Conservation (phyloP, 768 basidiomycete species). For the Mycena vitilis region DNA sequence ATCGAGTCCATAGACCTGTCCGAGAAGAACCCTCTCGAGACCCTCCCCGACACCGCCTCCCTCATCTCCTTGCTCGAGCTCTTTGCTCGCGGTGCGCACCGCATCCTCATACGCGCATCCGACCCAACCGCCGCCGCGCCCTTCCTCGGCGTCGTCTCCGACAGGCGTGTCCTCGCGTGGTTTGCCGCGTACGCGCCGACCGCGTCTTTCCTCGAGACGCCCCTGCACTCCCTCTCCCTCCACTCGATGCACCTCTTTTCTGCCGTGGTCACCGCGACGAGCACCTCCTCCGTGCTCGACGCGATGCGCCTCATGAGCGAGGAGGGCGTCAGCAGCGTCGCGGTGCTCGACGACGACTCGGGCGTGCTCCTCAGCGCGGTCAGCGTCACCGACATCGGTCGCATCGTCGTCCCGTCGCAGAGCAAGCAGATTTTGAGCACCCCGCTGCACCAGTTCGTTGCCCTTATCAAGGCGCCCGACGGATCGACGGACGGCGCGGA, state of each 20-base stretch:
- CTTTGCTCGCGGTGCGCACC: constrained; percentile 79
- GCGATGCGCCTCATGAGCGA: constrained; percentile 91
- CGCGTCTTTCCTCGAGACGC: constrained; percentile 58
- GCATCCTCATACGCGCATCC: constrained; percentile 70
- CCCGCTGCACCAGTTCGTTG: constrained; percentile 76
- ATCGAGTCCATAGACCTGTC: constrained; percentile 69
- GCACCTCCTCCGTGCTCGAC: constrained; percentile 74
- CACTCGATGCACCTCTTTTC: constrained; percentile 74
- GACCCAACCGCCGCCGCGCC: constrained; percentile 50
- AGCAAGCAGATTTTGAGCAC: constrained; percentile 81
- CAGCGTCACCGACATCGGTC: constrained; percentile 84
- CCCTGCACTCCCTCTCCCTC: constrained; percentile 66
- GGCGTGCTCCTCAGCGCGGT: constrained; percentile 78
- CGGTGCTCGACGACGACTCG: constrained; percentile 75
- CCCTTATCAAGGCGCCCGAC: constrained; percentile 80
- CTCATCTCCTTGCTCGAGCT: constrained; percentile 70
- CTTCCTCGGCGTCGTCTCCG: constrained; percentile 81
- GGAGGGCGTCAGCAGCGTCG: constrained; percentile 85
- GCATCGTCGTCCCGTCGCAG: constrained; percentile 85
- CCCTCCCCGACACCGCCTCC: constrained; percentile 70
- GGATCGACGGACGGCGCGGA: constrained; percentile 86
- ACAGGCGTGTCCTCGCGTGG: constrained; percentile 77
- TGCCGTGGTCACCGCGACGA: constrained; percentile 71
- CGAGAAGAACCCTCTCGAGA: constrained; percentile 84
- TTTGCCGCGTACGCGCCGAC: constrained; percentile 66